Conservation (phyloP, 768 basidiomycete genomes). For the Pleurotus pulmonarius region DNA sequence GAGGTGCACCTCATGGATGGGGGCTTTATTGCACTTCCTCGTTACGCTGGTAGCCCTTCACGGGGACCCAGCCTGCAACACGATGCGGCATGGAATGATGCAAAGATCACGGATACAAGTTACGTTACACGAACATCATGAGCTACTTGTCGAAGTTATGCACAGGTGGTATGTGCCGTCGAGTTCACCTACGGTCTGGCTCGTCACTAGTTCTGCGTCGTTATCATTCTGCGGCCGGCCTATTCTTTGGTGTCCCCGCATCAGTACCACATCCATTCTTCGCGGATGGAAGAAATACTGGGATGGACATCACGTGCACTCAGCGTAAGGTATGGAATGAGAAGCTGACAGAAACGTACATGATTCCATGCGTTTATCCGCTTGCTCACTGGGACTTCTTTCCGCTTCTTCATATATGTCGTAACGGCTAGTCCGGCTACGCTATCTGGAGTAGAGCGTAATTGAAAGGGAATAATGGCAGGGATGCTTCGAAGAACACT, state of each 20-base stretch:
- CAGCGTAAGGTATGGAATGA: neutral
- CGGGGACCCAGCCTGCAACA: too few species aligned
- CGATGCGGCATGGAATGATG: too few species aligned
- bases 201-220: too few species aligned
- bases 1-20: too few species aligned
- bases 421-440: slow-evolving; percentile 24
- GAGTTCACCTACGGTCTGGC: too few species aligned
- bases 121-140: too few species aligned
- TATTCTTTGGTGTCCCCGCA: slow-evolving; percentile 21
- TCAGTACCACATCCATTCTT: slow-evolving; percentile 37
- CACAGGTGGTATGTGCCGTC: too few species aligned
- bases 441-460: slow-evolving; percentile 9
- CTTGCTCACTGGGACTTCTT: slow-evolving; percentile 32
- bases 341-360: slow-evolving; percentile 23
- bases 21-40: too few species aligned
- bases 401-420: slow-evolving; percentile 24
- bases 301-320: neutral
- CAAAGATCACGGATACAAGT: too few species aligned
- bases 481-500: slow-evolving; percentile 9
- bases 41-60: too few species aligned
- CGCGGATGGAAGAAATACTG: slow-evolving; percentile 49
- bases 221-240: slow-evolving; percentile 12
- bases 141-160: too few species aligned
- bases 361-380: slow-evolving; percentile 49
- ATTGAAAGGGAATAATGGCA: too few species aligned